phyloP scores from a whole-genome alignment of 1,284 basidiomycete genomes.

The Wallemia hederae region DNA sequence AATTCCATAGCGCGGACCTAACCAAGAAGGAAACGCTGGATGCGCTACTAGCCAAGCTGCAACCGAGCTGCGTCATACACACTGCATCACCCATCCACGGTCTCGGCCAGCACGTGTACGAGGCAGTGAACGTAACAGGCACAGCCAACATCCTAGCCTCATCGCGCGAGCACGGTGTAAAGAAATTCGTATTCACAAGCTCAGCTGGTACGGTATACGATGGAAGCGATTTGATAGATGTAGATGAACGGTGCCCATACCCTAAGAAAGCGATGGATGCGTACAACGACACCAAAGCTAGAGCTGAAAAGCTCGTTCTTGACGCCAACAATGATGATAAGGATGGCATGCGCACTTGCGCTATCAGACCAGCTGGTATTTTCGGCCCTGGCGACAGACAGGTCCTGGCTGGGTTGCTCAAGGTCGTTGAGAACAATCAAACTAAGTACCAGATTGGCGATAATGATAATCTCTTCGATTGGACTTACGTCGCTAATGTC shows the following conservation, averaged over 20 bases:
- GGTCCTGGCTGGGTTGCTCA: constrained; percentile 46
- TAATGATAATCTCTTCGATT: constrained; percentile 85
- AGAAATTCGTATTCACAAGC: constrained; percentile 79
- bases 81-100: constrained; percentile 72
- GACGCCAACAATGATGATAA: constrained; percentile 42
- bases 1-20: constrained; percentile 59
- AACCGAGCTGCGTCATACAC: constrained; percentile 55
- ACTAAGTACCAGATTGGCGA: constrained; percentile 80
- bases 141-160: constrained; percentile 62
- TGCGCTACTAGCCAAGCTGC: constrained; percentile 39
- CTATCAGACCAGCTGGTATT: constrained; percentile 78
- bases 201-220: constrained; percentile 81
- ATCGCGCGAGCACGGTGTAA: constrained; percentile 36
- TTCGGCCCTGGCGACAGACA: constrained; percentile 89
- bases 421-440: constrained; percentile 51
- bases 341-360: constrained; percentile 55
- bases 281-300: constrained; percentile 89
- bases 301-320: constrained; percentile 58
- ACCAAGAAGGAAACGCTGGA: constrained; percentile 40
- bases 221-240: constrained; percentile 40
- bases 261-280: constrained; percentile 54
- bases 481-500: constrained; percentile 91
- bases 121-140: constrained; percentile 80
- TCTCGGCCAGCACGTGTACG: constrained; percentile 40
- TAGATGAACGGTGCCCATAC: constrained; percentile 60